Evolutionary conservation across 768 basidiomycete species (phyloP).

Genomic region (Tricholoma saponaceum): DNA sequence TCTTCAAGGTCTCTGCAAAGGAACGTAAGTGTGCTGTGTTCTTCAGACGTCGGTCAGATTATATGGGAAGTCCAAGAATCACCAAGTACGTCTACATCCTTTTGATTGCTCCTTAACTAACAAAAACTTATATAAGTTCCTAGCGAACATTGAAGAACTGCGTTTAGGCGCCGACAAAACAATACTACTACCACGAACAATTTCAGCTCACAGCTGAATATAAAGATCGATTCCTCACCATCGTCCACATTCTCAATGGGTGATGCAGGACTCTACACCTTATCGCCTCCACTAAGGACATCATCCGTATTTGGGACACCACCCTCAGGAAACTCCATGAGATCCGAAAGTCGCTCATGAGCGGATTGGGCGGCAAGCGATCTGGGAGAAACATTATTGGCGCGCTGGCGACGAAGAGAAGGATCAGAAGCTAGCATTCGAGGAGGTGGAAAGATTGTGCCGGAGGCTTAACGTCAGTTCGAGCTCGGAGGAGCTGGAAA

Average conservation of each 20-base stretch:
- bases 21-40: constrained; percentile 71
- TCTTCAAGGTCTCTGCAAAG: constrained; percentile 68
- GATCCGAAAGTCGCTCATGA: constrained; percentile 73
- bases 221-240: constrained; percentile 80
- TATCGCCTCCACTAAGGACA: constrained; percentile 59
- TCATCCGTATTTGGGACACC: constrained; percentile 52
- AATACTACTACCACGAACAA: constrained; percentile 71
- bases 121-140: constrained; percentile 49
- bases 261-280: constrained; percentile 85
- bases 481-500: constrained; percentile 50
- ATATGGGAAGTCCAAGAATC: constrained; percentile 70
- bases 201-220: constrained; percentile 64
- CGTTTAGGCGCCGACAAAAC: constrained; percentile 72
- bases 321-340: constrained; percentile 66
- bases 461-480: constrained; percentile 66
- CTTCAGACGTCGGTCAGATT: constrained; percentile 74
- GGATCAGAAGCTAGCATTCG: constrained; percentile 64
- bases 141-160: constrained; percentile 86
- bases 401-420: constrained; percentile 61
- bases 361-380: constrained; percentile 64
- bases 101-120: constrained; percentile 14
- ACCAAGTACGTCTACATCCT: constrained; percentile 55
- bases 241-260: constrained; percentile 77
- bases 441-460: constrained; percentile 73
- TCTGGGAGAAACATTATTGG: constrained; percentile 89